Conservation (phyloP, 139 green algal genomes). For the Picochlorum sp. region DNA sequence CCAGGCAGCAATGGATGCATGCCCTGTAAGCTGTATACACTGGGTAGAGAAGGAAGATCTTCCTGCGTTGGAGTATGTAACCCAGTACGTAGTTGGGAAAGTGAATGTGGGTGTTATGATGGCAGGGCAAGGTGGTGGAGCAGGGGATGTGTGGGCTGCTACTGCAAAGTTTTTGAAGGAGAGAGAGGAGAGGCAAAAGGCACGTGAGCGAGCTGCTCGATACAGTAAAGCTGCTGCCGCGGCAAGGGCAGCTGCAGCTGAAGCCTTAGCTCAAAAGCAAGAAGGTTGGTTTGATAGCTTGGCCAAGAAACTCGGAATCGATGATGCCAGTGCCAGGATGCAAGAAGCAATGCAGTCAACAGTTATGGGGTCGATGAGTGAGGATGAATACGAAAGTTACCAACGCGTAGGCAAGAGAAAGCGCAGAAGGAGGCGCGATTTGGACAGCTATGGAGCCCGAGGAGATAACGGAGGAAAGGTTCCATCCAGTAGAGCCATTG, state of each 20-base stretch:
- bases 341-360: neutral
- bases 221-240: slow-evolving; percentile 51
- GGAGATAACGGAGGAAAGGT: slow-evolving; percentile 7
- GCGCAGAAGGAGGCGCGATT: neutral
- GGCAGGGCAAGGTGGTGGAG: slow-evolving; percentile 35
- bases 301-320: slow-evolving; percentile 2
- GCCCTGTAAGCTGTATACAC: slow-evolving; percentile 81
- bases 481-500: slow-evolving; percentile 13
- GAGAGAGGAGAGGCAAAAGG: slow-evolving; percentile 31
- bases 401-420: slow-evolving; percentile 7
- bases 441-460: neutral
- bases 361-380: slow-evolving; percentile 1
- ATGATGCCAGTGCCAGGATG: neutral
- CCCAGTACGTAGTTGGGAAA: slow-evolving; percentile 37
- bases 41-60: slow-evolving; percentile 68
- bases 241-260: slow-evolving; percentile 26
- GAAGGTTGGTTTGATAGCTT: slow-evolving; percentile 19
- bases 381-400: slow-evolving; percentile 9
- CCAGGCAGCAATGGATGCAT: slow-evolving; percentile 48
- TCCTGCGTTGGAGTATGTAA: slow-evolving; percentile 68
- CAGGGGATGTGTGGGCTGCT: slow-evolving; percentile 27
- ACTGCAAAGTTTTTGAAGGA: slow-evolving; percentile 35
- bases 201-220: slow-evolving; percentile 7
- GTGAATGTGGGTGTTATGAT: slow-evolving; percentile 75
- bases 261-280: slow-evolving; percentile 7